phyloP scores from a whole-genome alignment of 306 rosid genomes.

The Inga oerstediana region DNA sequence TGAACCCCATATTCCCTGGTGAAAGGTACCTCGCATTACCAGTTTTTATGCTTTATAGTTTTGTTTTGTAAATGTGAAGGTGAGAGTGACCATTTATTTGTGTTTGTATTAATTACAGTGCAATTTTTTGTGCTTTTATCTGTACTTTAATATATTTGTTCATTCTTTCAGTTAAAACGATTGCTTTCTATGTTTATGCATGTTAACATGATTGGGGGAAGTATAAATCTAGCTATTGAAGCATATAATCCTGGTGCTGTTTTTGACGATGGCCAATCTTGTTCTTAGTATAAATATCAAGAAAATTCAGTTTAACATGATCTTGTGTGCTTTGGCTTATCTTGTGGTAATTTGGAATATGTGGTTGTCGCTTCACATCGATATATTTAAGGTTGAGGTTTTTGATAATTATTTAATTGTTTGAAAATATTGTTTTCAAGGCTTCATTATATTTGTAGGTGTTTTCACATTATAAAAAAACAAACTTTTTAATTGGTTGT shows the following conservation, averaged over 20 bases:
- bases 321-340: conserved; percentile 8
- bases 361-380: conserved; percentile 8
- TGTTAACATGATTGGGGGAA: conserved; percentile 10
- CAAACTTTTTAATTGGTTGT: neutral
- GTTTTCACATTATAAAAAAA: neutral
- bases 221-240: neutral
- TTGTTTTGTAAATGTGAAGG: conserved; percentile 25
- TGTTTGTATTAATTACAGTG: neutral
- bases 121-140: conserved; percentile 1
- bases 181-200: neutral
- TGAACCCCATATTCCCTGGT: conserved; percentile 85
- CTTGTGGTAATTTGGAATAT: conserved; percentile 19
- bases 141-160: neutral
- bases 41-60: conserved; percentile 10
- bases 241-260: neutral
- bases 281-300: conserved; percentile 11
- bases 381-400: conserved; percentile 19
- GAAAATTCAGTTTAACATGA: conserved; percentile 15
- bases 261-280: conserved; percentile 9
- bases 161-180: neutral
- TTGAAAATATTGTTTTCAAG: conserved; percentile 4
- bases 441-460: conserved; percentile 26
- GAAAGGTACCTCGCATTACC: conserved; percentile 62
- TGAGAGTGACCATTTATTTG: conserved; percentile 22
- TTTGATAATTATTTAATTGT: neutral